These are phyloP conservation scores for Mucor racemosus DNA, from an alignment of 371 early-diverging fungal genomes.

Conservation along the genomic window DNA sequence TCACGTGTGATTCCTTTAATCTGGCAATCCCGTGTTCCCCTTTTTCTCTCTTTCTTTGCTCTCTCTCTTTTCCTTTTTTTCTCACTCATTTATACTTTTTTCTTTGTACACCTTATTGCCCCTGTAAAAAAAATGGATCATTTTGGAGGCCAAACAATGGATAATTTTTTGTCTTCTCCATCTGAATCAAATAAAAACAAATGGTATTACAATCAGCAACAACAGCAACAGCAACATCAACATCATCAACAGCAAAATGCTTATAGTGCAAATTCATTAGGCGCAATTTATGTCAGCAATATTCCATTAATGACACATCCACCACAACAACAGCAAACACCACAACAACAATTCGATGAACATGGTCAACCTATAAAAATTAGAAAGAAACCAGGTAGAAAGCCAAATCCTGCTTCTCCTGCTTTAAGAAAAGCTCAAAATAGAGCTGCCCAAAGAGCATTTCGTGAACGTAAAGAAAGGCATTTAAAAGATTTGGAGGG, in stretches of 20 bases:
- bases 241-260: not conserved
- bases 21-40: slow-evolving; percentile 18
- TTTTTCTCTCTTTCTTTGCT: slow-evolving; percentile 3
- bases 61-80: slow-evolving; percentile 10
- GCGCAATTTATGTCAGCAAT: slow-evolving; percentile 29
- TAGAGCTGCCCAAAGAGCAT: slow-evolving; percentile 79
- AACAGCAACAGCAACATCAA: not conserved
- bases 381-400: slow-evolving; percentile 68
- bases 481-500: slow-evolving; percentile 68
- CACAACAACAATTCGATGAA: slow-evolving; percentile 19
- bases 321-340: slow-evolving; percentile 22
- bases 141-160: slow-evolving; percentile 5
- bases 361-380: slow-evolving; percentile 27
- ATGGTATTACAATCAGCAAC: not conserved
- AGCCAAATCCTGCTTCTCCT: slow-evolving; percentile 71
- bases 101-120: not conserved
- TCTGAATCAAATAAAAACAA: not conserved
- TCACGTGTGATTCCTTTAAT: slow-evolving; percentile 22
- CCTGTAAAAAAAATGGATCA: slow-evolving; percentile 13
- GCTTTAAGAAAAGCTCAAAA: slow-evolving; percentile 80
- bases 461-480: slow-evolving; percentile 79
- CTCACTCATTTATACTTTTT: not conserved
- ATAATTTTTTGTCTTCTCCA: not conserved
- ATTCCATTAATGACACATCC: slow-evolving; percentile 11
- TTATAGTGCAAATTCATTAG: slow-evolving; percentile 7